A percentile compares a stretch with the other conserved stretches of the same genome.
These are phyloP conservation scores for Hylodesmum podocarpum DNA, from an alignment of 306 rosid genomes.

Conservation along the genomic window DNA sequence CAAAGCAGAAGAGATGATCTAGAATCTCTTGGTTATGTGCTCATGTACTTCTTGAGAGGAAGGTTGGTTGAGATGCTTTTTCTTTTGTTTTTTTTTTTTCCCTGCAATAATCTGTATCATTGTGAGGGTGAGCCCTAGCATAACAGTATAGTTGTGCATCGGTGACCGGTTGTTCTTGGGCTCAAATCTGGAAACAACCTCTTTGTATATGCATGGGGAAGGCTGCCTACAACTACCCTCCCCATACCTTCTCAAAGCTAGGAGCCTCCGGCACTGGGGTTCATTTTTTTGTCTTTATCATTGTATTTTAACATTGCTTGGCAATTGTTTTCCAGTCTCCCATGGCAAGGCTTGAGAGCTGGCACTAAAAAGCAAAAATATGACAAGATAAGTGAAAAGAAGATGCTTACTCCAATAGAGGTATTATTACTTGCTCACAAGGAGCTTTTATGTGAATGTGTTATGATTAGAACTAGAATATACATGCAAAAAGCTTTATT, in stretches of 20 bases:
- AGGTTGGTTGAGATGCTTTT: slow-evolving; percentile 52
- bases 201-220: no score
- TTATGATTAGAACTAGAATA: slow-evolving; percentile 16
- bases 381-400: slow-evolving; percentile 97
- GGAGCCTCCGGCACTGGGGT: no score
- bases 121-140: no score
- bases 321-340: slow-evolving; percentile 70
- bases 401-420: slow-evolving; percentile 96
- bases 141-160: no score
- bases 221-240: no score
- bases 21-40: slow-evolving; percentile 96
- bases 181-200: no score
- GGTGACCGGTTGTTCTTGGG: no score
- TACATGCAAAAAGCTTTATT: not conserved
- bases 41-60: slow-evolving; percentile 97
- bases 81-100: slow-evolving; percentile 12
- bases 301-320: slow-evolving; percentile 22
- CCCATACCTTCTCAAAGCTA: no score
- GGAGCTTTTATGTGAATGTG: slow-evolving; percentile 18
- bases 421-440: slow-evolving; percentile 43
- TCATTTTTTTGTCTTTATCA: no score
- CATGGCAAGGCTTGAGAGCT: slow-evolving; percentile 99
- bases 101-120: not conserved
- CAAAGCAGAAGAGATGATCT: slow-evolving; percentile 99
- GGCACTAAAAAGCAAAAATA: slow-evolving; percentile 95